These are phyloP conservation scores for Saposhnikovia divaricata DNA, from an alignment of 129 eudicot genomes.

Conservation along the genomic window DNA sequence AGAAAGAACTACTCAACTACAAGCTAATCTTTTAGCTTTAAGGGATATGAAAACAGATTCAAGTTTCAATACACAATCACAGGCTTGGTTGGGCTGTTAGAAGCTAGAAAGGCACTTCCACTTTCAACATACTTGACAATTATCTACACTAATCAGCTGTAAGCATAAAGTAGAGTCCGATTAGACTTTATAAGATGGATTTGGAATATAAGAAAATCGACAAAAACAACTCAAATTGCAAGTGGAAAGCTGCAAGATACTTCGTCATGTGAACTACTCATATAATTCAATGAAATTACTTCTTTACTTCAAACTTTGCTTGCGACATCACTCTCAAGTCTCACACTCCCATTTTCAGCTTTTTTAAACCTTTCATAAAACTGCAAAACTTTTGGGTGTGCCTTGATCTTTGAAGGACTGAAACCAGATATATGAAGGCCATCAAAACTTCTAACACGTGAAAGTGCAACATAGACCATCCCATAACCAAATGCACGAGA, in stretches of 20 bases:
- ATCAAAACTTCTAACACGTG: constrained; percentile 32
- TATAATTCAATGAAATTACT: background rate
- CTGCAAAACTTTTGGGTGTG: constrained; percentile 41
- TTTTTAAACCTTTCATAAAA: constrained; percentile 24
- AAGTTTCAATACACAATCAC: background rate
- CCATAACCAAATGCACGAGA: constrained; percentile 39
- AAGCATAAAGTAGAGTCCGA: background rate
- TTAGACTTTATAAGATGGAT: background rate
- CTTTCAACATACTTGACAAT: background rate
- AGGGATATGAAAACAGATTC: background rate
- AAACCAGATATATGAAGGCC: constrained; percentile 42
- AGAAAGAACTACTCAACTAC: background rate
- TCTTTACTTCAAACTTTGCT: background rate
- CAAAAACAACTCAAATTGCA: background rate
- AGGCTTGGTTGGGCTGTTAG: background rate
- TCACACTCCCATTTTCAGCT: background rate
- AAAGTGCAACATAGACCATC: constrained; percentile 57
- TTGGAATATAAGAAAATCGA: background rate
- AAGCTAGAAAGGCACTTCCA: background rate
- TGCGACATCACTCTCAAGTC: background rate
- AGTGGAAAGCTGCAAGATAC: background rate
- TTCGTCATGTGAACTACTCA: background rate
- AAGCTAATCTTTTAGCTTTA: no score
- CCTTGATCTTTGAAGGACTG: constrained; percentile 27
- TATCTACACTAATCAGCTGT: background rate